phyloP scores from a whole-genome alignment of 2,329 filamentous ascomycete genomes.

The Fusarium subglutinans region DNA sequence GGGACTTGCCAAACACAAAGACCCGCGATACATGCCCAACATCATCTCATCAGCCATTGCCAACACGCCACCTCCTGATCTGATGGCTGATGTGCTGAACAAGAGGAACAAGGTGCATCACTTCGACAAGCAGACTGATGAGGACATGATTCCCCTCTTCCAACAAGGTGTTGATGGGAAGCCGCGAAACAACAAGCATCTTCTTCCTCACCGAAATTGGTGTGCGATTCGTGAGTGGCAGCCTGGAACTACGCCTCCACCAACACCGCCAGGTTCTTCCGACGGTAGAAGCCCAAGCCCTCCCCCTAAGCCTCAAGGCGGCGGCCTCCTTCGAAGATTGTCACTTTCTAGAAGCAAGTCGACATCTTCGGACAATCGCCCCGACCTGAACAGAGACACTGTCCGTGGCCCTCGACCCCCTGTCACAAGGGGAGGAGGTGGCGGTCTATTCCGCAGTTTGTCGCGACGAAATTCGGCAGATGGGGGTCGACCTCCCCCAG shows the following conservation, averaged over 20 bases:
- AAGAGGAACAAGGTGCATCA: constrained; percentile 86
- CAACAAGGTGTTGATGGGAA: constrained; percentile 88
- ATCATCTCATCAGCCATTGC: constrained; percentile 93
- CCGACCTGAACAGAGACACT: constrained; percentile 51
- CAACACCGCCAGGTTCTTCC: constrained; percentile 68
- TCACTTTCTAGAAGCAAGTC: constrained; percentile 52
- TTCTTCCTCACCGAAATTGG: constrained; percentile 93
- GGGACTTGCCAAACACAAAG: constrained; percentile 81
- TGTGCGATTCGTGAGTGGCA: constrained; percentile 89
- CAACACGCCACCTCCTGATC: constrained; percentile 86
- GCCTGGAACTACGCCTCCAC: constrained; percentile 78
- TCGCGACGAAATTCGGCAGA: constrained; percentile 47
- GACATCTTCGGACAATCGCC: constrained; percentile 48
- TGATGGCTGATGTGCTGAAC: constrained; percentile 92
- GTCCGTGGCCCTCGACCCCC: constrained; percentile 59
- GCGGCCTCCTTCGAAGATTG: constrained; percentile 57
- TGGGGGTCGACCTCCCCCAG: constrained; percentile 47
- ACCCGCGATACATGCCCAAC: constrained; percentile 97
- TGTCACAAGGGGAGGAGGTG: constrained; percentile 52
- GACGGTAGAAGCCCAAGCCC: constrained; percentile 55
- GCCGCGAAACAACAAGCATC: constrained; percentile 86
- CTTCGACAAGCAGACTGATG: constrained; percentile 81
- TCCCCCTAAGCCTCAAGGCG: constrained; percentile 44
- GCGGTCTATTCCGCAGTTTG: constrained; percentile 58
- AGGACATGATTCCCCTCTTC: constrained; percentile 96